phyloP scores from a whole-genome alignment of 352 stramenopile species.

The Pythium oligandrum region DNA sequence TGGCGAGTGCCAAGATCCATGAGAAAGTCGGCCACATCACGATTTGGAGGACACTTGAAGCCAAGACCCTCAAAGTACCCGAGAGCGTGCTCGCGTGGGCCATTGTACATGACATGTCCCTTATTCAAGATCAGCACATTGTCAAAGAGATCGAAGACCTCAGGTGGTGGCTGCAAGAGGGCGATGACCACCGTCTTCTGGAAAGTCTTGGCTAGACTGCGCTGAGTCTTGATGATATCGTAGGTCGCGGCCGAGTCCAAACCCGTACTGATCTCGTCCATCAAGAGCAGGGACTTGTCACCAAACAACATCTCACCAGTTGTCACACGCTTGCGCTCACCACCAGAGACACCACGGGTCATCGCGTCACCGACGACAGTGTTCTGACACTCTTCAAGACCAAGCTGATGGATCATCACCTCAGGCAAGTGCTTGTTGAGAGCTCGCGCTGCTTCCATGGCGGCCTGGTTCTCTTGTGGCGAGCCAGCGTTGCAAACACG shows the following conservation, averaged over 20 bases:
- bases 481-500: constrained; percentile 12
- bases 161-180: constrained; percentile 78
- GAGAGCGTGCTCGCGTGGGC: constrained; percentile 43
- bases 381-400: constrained; percentile 20
- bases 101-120: constrained; percentile 80
- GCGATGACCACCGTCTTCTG: constrained; percentile 29
- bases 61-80: constrained; percentile 72
- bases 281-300: constrained; percentile 42
- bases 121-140: constrained; percentile 81
- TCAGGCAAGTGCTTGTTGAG: constrained; percentile 18
- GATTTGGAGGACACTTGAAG: constrained; percentile 24
- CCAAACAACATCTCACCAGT: constrained; percentile 80
- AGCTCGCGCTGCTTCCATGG: constrained; percentile 4
- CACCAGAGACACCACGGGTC: constrained; percentile 50
- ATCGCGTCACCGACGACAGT: constrained; percentile 23
- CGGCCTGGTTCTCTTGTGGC: constrained; percentile 18
- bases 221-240: constrained; percentile 70
- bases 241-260: constrained; percentile 24
- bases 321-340: constrained; percentile 66
- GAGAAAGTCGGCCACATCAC: constrained; percentile 26
- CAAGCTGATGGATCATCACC: constrained; percentile 24
- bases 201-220: constrained; percentile 16
- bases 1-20: constrained; percentile 19
- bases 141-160: constrained; percentile 89
- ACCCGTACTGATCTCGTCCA: constrained; percentile 56